Conservation (phyloP, 2,329 filamentous ascomycete species). For the Venturia aucupariae region DNA sequence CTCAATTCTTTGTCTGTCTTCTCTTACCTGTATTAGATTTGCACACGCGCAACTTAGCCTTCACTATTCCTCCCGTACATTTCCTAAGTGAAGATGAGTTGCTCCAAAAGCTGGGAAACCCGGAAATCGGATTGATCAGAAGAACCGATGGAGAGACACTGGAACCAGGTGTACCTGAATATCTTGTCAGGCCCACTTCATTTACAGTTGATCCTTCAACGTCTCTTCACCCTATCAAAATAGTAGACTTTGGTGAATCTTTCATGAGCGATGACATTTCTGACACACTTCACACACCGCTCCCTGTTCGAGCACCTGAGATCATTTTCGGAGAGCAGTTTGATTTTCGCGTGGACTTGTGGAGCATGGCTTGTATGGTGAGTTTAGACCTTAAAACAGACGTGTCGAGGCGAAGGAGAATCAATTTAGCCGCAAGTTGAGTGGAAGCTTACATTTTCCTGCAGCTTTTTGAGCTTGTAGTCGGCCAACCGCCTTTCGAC, state of each 20-base stretch:
- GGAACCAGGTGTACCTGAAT: slow-evolving; percentile 17
- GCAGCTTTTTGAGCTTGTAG: slow-evolving; percentile 32
- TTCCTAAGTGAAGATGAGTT: slow-evolving; percentile 19
- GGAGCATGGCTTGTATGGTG: slow-evolving; percentile 28
- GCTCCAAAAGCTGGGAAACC: slow-evolving; percentile 17
- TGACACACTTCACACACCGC: slow-evolving; percentile 27
- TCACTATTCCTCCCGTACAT: slow-evolving; percentile 20
- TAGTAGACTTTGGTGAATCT: slow-evolving; percentile 17
- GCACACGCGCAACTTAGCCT: slow-evolving; percentile 22
- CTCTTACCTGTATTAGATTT: slow-evolving; percentile 20
- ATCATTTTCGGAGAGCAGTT: slow-evolving; percentile 25
- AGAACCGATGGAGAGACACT: slow-evolving; percentile 20
- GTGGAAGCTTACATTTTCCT: slow-evolving; percentile 13
- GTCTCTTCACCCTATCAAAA: slow-evolving; percentile 20
- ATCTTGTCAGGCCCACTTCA: slow-evolving; percentile 6
- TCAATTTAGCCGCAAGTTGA: not conserved
- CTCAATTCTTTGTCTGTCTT: not conserved
- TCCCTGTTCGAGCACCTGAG: slow-evolving; percentile 23
- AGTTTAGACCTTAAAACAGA: slow-evolving; percentile 14
- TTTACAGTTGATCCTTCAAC: not conserved
- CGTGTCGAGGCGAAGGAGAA: not conserved
- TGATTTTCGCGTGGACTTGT: slow-evolving; percentile 27
- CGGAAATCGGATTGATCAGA: slow-evolving; percentile 18
- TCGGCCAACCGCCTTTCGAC: slow-evolving; percentile 31
- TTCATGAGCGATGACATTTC: slow-evolving; percentile 6